phyloP scores from a whole-genome alignment of 2,329 filamentous ascomycete species.

The Neofusicoccum kwambonambiense region DNA sequence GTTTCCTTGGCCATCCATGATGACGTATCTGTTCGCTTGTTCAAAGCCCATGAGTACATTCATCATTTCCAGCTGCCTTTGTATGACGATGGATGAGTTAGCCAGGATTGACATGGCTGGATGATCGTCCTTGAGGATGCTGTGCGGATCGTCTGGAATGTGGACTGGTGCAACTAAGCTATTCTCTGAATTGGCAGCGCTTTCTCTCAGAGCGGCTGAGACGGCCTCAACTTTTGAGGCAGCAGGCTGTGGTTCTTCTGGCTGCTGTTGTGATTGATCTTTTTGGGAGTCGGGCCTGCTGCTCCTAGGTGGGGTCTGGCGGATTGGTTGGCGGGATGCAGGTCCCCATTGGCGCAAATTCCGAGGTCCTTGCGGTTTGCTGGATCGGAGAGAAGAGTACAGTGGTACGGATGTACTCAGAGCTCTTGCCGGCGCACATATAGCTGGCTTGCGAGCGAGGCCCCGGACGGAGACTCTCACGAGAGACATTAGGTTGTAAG shows the following conservation, averaged over 20 bases:
- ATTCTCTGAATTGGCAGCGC: conserved; percentile 40
- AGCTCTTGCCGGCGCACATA: background rate
- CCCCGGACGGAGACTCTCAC: background rate
- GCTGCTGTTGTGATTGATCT: background rate
- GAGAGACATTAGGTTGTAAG: background rate
- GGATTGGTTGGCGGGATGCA: background rate
- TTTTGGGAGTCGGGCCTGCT: too few species aligned
- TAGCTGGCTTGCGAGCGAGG: background rate
- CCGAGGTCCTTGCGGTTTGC: background rate
- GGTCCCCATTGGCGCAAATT: background rate
- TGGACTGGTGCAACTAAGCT: conserved; percentile 60
- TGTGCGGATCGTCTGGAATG: conserved; percentile 60
- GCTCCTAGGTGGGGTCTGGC: background rate
- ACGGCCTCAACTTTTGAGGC: conserved; percentile 42
- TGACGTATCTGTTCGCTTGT: conserved; percentile 65
- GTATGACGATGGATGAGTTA: conserved; percentile 62
- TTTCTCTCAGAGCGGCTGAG: conserved; percentile 45
- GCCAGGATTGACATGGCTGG: conserved; percentile 58
- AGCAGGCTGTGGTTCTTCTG: background rate
- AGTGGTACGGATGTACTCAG: background rate
- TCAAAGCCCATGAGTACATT: conserved; percentile 66
- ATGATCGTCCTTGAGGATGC: conserved; percentile 57
- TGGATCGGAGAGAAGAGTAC: background rate
- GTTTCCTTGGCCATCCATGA: conserved; percentile 62
- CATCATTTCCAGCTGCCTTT: conserved; percentile 65